phyloP scores from a whole-genome alignment of 2,329 filamentous ascomycete genomes.

The Macrophomina pseudophaseolina region DNA sequence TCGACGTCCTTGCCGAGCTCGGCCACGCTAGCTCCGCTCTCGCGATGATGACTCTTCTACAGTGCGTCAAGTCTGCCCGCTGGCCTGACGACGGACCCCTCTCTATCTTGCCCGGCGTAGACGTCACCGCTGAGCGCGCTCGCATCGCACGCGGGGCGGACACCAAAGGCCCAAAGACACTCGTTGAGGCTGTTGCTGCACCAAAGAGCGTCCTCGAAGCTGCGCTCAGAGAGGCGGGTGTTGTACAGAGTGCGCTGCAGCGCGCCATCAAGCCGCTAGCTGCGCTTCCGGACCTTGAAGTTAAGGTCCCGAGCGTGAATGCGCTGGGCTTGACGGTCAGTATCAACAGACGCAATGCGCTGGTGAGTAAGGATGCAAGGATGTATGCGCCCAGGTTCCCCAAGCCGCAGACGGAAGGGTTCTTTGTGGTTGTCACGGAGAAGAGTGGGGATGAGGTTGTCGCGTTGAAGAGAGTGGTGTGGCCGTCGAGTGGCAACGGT shows the following conservation, averaged over 20 bases:
- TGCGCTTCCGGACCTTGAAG: conserved; percentile 70
- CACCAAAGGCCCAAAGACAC: not conserved
- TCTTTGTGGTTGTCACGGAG: conserved; percentile 81
- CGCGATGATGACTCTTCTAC: conserved; percentile 82
- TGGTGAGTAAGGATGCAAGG: conserved; percentile 67
- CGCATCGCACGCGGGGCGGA: conserved; percentile 45
- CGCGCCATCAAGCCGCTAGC: conserved; percentile 66
- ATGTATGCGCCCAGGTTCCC: conserved; percentile 90
- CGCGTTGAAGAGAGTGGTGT: conserved; percentile 84
- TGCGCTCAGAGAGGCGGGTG: conserved; percentile 54
- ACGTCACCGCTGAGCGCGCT: conserved; percentile 50
- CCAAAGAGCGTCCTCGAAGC: conserved; percentile 38
- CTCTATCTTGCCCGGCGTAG: conserved; percentile 78
- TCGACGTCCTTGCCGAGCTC: conserved; percentile 92
- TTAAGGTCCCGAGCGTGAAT: conserved; percentile 66
- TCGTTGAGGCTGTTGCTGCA: conserved; percentile 46
- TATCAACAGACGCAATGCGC: conserved; percentile 69
- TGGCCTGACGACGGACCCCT: conserved; percentile 86
- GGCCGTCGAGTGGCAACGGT: conserved; percentile 56
- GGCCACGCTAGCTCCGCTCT: conserved; percentile 77
- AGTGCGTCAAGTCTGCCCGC: conserved; percentile 88
- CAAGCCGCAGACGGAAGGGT: conserved; percentile 93
- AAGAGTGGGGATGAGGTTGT: conserved; percentile 74
- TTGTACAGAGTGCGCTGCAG: conserved; percentile 52
- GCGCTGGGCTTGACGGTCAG: conserved; percentile 67